Conservation (phyloP, 2,329 filamentous ascomycete genomes). For the Colletotrichum tropicale region DNA sequence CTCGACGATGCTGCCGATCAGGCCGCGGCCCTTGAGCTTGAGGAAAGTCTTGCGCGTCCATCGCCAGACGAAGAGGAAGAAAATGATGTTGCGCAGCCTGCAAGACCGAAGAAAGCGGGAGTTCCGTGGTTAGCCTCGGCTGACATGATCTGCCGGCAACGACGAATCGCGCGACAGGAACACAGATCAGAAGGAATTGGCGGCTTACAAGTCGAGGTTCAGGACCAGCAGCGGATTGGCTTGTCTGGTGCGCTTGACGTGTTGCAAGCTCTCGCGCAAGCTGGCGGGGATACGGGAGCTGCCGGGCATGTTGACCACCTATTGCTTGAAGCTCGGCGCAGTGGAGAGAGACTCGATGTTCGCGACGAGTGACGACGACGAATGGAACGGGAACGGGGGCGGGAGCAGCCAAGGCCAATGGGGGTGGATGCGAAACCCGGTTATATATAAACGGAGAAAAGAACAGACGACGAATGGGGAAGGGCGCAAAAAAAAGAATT, state of each 20-base stretch:
- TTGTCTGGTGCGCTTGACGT: slow-evolving; percentile 61
- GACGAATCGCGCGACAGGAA: neutral
- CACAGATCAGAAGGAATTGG: neutral
- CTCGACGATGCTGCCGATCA: slow-evolving; percentile 79
- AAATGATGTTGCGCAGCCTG: slow-evolving; percentile 85
- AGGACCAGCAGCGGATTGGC: slow-evolving; percentile 62
- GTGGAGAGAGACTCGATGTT: neutral
- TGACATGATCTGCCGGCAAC: neutral
- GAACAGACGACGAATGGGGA: neutral
- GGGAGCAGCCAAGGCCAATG: neutral
- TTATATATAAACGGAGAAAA: slow-evolving; percentile 3
- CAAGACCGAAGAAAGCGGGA: neutral
- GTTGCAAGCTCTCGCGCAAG: slow-evolving; percentile 69
- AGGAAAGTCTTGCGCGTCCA: slow-evolving; percentile 81
- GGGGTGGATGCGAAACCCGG: neutral
- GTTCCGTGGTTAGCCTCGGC: neutral
- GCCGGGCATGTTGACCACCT: slow-evolving; percentile 58
- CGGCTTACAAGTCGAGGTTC: slow-evolving; percentile 71
- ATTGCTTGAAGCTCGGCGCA: neutral
- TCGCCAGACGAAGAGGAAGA: slow-evolving; percentile 85
- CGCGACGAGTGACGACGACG: neutral
- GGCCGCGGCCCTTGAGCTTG: slow-evolving; percentile 86
- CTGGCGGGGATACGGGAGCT: slow-evolving; percentile 74
- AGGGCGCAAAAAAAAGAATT: neutral
- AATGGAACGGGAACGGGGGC: neutral